Percentiles rank a stretch among this genome's conserved stretches.
phyloP scores from a whole-genome alignment of 2,329 filamentous ascomycete species.

The Ophiostoma sp. region DNA sequence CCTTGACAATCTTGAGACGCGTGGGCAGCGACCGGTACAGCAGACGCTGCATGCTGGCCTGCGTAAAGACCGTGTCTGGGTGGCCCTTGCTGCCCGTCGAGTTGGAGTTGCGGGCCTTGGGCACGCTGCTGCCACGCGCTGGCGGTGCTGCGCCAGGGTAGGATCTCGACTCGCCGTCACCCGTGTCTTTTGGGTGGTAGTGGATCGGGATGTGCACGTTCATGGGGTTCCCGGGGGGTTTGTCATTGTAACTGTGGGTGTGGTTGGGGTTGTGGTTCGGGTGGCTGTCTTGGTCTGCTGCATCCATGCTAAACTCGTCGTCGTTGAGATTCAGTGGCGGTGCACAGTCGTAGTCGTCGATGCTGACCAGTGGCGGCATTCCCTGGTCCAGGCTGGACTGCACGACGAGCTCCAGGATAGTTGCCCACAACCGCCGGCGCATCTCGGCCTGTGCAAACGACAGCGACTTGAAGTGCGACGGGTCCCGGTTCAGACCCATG shows the following conservation, averaged over 20 bases:
- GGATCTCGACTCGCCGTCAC: background rate
- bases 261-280: background rate
- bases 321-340: conserved; percentile 50
- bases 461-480: conserved; percentile 45
- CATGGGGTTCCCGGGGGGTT: background rate
- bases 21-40: conserved; percentile 27
- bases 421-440: conserved; percentile 52
- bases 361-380: conserved; percentile 44
- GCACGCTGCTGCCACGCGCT: background rate
- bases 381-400: conserved; percentile 49
- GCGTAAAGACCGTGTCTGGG: conserved; percentile 24
- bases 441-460: conserved; percentile 48
- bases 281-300: background rate
- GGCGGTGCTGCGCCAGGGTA: background rate
- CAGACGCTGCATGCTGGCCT: conserved; percentile 29
- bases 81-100: background rate
- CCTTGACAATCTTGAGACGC: conserved; percentile 25
- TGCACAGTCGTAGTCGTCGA: conserved; percentile 46
- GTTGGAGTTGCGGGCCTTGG: background rate
- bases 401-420: conserved; percentile 50
- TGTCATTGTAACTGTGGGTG: background rate
- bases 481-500: conserved; percentile 56
- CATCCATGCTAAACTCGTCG: conserved; percentile 40
- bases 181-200: background rate
- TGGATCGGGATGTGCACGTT: conserved; percentile 11